These are phyloP conservation scores for Colletotrichum acutatum DNA, from an alignment of 2,329 filamentous ascomycete species.

Conservation along the genomic window DNA sequence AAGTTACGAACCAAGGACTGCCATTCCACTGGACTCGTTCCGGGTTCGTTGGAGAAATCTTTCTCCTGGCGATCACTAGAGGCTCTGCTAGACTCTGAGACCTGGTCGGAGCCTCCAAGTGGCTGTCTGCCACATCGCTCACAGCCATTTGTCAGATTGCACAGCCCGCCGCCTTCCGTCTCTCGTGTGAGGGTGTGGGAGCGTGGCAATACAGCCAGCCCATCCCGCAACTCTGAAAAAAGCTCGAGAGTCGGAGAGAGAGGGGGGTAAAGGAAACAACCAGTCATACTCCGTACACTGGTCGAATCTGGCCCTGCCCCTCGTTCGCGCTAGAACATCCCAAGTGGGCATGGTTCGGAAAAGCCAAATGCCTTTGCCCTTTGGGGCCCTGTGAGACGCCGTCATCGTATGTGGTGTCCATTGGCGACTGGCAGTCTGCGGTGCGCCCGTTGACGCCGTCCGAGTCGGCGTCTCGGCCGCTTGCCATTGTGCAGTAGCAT, in stretches of 20 bases:
- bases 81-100: conserved; percentile 25
- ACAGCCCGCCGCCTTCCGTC: background rate
- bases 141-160: conserved; percentile 8
- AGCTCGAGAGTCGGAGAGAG: background rate
- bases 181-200: background rate
- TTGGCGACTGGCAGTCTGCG: conserved; percentile 12
- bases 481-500: conserved; percentile 1
- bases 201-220: conserved; percentile 5
- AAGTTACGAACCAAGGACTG: background rate
- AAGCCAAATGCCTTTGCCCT: conserved; percentile 4
- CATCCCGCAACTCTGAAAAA: background rate
- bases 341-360: conserved; percentile 25
- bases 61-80: conserved; percentile 28
- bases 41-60: background rate
- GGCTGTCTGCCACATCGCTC: conserved; percentile 9
- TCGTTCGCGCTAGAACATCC: conserved; percentile 3
- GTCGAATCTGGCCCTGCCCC: background rate
- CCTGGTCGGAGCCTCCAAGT: background rate
- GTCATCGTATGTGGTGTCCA: conserved; percentile 21
- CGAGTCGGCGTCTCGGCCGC: conserved; percentile 19
- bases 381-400: conserved; percentile 17
- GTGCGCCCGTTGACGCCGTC: conserved; percentile 33
- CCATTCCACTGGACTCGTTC: conserved; percentile 20
- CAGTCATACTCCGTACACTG: conserved; percentile 19
- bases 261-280: background rate